phyloP scores from a whole-genome alignment of 495 filamentous ascomycete genomes.

The Usnea hakonensis region DNA sequence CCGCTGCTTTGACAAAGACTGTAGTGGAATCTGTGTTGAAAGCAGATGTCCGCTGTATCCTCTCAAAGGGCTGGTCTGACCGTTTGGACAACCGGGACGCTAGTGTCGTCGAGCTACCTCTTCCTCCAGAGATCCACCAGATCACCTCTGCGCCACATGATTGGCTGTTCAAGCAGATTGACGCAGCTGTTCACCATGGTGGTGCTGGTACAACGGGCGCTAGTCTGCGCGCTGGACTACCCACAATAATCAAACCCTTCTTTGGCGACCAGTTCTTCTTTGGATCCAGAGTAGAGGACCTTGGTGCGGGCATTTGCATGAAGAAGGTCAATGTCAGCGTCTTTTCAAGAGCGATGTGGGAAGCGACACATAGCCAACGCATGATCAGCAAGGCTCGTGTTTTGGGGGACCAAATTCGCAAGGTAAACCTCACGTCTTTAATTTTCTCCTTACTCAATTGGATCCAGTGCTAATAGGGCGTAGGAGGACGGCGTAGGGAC shows the following conservation, averaged over 20 bases:
- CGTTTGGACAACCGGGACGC: conserved; percentile 57
- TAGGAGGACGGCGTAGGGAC: conserved; percentile 84
- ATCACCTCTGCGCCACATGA: conserved; percentile 92
- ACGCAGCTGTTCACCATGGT: conserved; percentile 90
- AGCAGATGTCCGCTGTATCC: conserved; percentile 88
- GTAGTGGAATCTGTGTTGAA: conserved; percentile 85
- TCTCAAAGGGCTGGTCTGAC: conserved; percentile 99
- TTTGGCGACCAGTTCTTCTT: conserved; percentile 99
- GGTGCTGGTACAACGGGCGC: conserved; percentile 94
- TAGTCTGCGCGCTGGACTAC: conserved; percentile 82
- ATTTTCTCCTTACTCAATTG: conserved; percentile 5
- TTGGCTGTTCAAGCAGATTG: conserved; percentile 91
- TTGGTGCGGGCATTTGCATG: conserved; percentile 85
- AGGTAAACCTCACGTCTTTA: conserved; percentile 45
- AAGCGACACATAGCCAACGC: conserved; percentile 75
- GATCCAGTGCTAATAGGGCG: conserved; percentile 14
- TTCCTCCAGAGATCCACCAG: conserved; percentile 75
- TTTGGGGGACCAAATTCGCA: conserved; percentile 78
- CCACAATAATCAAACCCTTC: conserved; percentile 92
- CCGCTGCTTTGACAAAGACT: conserved; percentile 75
- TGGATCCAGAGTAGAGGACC: conserved; percentile 76
- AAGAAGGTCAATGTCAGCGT: conserved; percentile 77
- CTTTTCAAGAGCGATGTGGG: conserved; percentile 84
- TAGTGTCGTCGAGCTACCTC: conserved; percentile 54
- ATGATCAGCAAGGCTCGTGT: conserved; percentile 82